phyloP scores from a whole-genome alignment of 2,329 filamentous ascomycete genomes.

The Sarocladium kiliense region DNA sequence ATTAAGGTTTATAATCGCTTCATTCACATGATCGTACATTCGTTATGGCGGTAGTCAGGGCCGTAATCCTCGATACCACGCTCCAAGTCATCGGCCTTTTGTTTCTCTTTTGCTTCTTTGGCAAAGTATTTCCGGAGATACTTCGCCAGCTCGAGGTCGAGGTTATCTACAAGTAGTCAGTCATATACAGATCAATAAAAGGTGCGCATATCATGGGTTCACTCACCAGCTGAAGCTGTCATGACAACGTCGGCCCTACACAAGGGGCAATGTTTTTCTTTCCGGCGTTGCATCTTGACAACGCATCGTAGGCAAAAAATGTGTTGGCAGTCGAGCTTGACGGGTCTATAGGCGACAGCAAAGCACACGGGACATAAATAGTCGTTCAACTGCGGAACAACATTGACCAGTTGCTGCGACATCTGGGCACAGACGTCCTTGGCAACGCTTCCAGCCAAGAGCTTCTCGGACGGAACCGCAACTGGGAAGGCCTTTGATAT shows the following conservation, averaged over 20 bases:
- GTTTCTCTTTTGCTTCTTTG: constrained; percentile 61
- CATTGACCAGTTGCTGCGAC: constrained; percentile 63
- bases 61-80: constrained; percentile 70
- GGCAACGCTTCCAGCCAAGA: constrained; percentile 63
- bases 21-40: constrained; percentile 56
- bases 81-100: constrained; percentile 67
- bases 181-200: not conserved
- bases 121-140: constrained; percentile 75
- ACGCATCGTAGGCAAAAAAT: constrained; percentile 82
- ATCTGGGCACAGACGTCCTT: constrained; percentile 72
- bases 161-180: constrained; percentile 45
- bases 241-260: constrained; percentile 70
- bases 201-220: constrained; percentile 4
- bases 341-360: constrained; percentile 72
- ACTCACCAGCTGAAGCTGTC: constrained; percentile 59
- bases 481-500: constrained; percentile 59
- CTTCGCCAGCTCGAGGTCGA: constrained; percentile 62
- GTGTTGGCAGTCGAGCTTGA: constrained; percentile 70
- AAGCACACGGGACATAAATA: constrained; percentile 79
- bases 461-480: constrained; percentile 51
- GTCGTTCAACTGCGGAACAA: constrained; percentile 79
- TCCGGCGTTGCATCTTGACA: constrained; percentile 69
- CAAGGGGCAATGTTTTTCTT: constrained; percentile 66
- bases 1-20: not conserved
- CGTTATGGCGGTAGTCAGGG: constrained; percentile 50